Conservation (phyloP, 768 basidiomycete genomes). For the Boletus subcaerulescens region DNA sequence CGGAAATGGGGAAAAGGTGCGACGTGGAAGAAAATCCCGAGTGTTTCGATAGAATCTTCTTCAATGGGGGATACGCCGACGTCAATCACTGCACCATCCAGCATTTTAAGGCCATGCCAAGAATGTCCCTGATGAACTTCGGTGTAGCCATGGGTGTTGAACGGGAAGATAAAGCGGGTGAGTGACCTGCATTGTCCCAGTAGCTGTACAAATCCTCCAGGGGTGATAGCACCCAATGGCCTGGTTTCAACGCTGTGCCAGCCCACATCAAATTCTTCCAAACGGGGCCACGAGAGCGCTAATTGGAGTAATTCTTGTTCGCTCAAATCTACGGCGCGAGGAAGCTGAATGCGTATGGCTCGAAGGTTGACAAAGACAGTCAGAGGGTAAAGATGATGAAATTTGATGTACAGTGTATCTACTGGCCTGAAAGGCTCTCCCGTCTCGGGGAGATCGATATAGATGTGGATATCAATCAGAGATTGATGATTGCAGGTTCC, state of each 20-base stretch:
- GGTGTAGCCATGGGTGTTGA: background rate
- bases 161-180: background rate
- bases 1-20: background rate
- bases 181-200: background rate
- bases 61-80: background rate
- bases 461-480: background rate
- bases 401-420: background rate
- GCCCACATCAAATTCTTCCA: background rate
- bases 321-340: background rate
- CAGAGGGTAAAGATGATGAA: background rate
- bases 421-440: background rate
- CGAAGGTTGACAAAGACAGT: background rate
- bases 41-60: background rate
- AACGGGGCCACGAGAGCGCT: background rate
- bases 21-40: background rate
- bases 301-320: background rate
- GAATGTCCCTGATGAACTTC: background rate
- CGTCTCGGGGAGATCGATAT: background rate
- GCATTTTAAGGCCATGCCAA: background rate
- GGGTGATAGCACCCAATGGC: background rate
- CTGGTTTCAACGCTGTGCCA: no score
- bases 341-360: background rate
- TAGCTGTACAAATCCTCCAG: background rate
- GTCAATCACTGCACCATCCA: background rate
- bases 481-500: background rate